phyloP scores from a whole-genome alignment of 306 rosid genomes.

The Gastrolobium villosum region DNA sequence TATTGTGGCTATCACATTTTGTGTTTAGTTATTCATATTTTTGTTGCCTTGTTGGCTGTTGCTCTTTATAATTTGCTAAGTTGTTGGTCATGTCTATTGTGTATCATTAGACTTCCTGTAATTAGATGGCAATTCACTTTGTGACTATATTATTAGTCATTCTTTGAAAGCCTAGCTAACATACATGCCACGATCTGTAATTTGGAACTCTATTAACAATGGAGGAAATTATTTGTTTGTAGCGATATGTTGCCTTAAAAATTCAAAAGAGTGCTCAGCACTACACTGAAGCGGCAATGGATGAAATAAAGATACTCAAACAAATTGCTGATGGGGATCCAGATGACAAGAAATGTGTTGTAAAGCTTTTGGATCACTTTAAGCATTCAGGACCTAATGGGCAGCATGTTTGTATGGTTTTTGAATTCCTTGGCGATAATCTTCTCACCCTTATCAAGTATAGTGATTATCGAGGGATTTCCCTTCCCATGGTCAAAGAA shows the following conservation, averaged over 20 bases:
- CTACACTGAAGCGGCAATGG: slow-evolving; percentile 98
- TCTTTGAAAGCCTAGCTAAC: slow-evolving; percentile 15
- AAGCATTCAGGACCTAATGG: slow-evolving; percentile 98
- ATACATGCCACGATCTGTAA: neutral
- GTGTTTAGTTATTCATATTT: neutral
- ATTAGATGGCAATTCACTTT: neutral
- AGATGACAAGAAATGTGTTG: slow-evolving; percentile 88
- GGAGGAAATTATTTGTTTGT: slow-evolving; percentile 40
- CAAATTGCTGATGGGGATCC: slow-evolving; percentile 94
- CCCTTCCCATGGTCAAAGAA: slow-evolving; percentile 85
- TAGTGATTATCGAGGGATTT: slow-evolving; percentile 83
- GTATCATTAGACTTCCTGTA: slow-evolving; percentile 7
- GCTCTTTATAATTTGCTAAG: neutral
- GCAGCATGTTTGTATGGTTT: slow-evolving; percentile 96
- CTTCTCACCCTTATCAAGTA: slow-evolving; percentile 92
- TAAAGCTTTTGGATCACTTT: slow-evolving; percentile 95
- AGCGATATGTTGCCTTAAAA: slow-evolving; percentile 96
- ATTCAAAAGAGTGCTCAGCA: slow-evolving; percentile 99
- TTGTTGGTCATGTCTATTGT: slow-evolving; percentile 8
- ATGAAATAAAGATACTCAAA: slow-evolving; percentile 92
- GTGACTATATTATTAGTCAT: slow-evolving; percentile 5
- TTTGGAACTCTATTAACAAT: slow-evolving; percentile 28
- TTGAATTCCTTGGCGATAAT: slow-evolving; percentile 96
- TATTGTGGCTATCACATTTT: slow-evolving; percentile 9
- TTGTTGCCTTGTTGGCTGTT: slow-evolving; percentile 29